Evolutionary conservation across 208 protist genomes (phyloP), one percentile per base, ranked within the genome.

Genomic region (Leishmania braziliensis): DNA sequence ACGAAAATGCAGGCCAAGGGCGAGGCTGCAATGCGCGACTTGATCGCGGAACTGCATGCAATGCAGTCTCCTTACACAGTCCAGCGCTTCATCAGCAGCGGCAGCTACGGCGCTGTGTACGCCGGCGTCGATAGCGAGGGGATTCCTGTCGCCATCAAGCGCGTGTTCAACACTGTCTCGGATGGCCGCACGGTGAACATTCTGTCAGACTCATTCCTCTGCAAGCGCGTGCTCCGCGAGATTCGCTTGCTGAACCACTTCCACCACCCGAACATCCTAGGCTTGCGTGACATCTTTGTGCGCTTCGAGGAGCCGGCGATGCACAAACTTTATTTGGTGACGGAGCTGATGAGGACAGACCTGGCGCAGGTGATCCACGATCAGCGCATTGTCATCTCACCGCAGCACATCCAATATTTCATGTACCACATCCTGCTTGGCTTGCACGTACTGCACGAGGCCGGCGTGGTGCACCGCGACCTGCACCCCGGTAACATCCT

Each of bases 281-380:
- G 97, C 46, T 81, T 99, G 66, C 90, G 93, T 39, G 96, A 99
- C 75, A 98, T 99, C 12, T 93, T 99, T 68, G 96, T 99, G 70
- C 93, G 94, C 76, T 79, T 95, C 54, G 82, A 94, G 76, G 85
- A 90, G 53, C 93, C 95, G 6, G 90, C 92, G 68, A 93, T 96
- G 81, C 96, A 97, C 83, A 98, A 99, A 84, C 90, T 99, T 54
- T 99, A 99, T 84, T 91, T 99, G 12, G 95, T 99, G 8, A 99
- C 99, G 72, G 97, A 99, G 85, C 95, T 98, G 76, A 99, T 99
- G 96, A 96, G 95, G 63, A 98, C 93, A 14, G 96, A 98, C 78
- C 89, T 98, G 46, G 89, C 90, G 5, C 95, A 98, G 62, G 97
- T 99, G 3, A 99, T 99, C 62, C 91, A 96, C 75, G 95, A 99